Percentiles rank a stretch among this genome's conserved stretches.
Evolutionary conservation across 140 eudicot genomes (phyloP).

Genomic region (Bidens hawaiensis): DNA sequence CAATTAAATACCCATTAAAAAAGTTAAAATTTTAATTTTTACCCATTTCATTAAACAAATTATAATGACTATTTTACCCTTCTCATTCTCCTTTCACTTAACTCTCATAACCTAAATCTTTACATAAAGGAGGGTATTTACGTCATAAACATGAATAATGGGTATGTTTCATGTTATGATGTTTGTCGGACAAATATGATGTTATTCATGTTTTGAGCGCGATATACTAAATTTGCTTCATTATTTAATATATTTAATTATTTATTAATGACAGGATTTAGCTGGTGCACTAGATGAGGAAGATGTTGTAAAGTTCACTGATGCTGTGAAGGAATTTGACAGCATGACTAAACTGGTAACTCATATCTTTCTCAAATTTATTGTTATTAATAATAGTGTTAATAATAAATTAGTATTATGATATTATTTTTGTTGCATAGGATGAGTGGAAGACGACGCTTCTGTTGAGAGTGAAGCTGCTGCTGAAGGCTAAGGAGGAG

Average conservation of each 20-base stretch:
- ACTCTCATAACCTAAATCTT: background rate
- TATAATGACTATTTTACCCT: background rate
- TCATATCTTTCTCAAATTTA: background rate
- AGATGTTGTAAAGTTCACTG: constrained; percentile 59
- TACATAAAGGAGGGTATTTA: background rate
- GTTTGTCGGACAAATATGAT: background rate
- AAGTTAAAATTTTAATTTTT: no score
- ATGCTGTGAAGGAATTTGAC: constrained; percentile 59
- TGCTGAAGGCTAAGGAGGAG: constrained; percentile 70
- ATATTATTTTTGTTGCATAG: constrained; percentile 17
- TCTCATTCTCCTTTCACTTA: background rate
- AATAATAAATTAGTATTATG: background rate
- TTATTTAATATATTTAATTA: no score
- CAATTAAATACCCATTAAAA: no score
- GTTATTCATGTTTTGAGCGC: background rate
- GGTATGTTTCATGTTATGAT: background rate
- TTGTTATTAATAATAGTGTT: background rate
- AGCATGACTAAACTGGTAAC: constrained; percentile 75
- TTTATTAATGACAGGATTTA: constrained; percentile 34
- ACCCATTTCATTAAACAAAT: background rate
- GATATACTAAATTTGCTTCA: background rate
- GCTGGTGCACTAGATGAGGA: constrained; percentile 65
- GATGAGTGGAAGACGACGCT: constrained; percentile 95
- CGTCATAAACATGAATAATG: no score
- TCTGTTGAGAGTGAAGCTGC: constrained; percentile 76